phyloP scores from a whole-genome alignment of 495 filamentous ascomycete genomes.

The Penicillium paradoxum region DNA sequence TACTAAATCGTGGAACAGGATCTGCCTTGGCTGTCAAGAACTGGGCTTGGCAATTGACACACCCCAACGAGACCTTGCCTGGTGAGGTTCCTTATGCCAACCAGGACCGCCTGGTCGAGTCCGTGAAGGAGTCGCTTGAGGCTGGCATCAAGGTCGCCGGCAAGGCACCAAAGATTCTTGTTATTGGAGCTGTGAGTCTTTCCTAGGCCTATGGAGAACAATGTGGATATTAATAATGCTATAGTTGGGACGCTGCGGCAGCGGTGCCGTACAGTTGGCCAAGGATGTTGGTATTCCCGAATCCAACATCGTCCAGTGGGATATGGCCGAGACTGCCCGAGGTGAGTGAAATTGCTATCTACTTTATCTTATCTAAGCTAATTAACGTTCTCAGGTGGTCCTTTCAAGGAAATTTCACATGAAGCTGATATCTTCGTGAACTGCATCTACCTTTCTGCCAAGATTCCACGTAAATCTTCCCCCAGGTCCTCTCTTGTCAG shows the following conservation, averaged over 20 bases:
- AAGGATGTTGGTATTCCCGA: conserved; percentile 69
- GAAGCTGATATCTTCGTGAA: conserved; percentile 72
- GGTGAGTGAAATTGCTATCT: conserved; percentile 15
- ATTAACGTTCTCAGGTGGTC: conserved; percentile 49
- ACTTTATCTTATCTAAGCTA: neutral
- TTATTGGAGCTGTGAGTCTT: conserved; percentile 53
- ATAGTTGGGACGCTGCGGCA: conserved; percentile 76
- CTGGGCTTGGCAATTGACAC: conserved; percentile 87
- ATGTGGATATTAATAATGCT: conserved; percentile 5
- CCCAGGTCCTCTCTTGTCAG: neutral
- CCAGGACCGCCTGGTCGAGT: conserved; percentile 63
- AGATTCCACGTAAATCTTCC: conserved; percentile 46
- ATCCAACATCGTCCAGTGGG: conserved; percentile 80
- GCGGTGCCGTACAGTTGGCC: conserved; percentile 76
- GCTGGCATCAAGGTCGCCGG: conserved; percentile 52
- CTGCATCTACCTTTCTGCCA: conserved; percentile 77
- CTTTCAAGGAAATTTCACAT: conserved; percentile 83
- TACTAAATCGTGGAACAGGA: conserved; percentile 18
- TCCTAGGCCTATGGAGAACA: neutral
- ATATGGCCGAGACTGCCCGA: conserved; percentile 76
- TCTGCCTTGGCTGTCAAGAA: conserved; percentile 75
- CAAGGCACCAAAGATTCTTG: conserved; percentile 47
- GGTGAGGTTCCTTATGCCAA: conserved; percentile 71
- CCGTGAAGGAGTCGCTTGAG: conserved; percentile 65
- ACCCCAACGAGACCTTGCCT: conserved; percentile 60